Evolutionary conservation across 305 asterid genomes (phyloP), one percentile per base, ranked within the genome.

Genomic region (Solanum hybrid): DNA sequence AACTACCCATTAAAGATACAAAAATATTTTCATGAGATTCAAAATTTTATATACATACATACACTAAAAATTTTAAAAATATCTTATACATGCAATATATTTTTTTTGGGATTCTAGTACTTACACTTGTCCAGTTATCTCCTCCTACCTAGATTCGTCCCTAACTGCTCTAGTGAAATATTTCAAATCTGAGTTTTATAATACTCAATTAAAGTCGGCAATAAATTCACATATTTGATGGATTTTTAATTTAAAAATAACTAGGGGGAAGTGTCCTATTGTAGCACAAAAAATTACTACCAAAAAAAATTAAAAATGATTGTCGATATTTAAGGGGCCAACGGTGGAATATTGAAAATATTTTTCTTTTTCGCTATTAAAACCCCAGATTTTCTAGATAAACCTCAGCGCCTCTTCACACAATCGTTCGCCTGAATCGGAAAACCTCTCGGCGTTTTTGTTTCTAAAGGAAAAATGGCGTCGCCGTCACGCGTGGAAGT

Each of bases 401-500:
- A 31, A 85, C 76, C 32, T 32, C 88, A 3, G 3, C 88, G 73
- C 17, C 73, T 14, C 40, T 6, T 82, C 73, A 51, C 87, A 51
- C 29, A 84, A 85, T 56, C 13, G 76, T 20, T 20, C 31, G 42
- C 31, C 75, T 29, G 22, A 29, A 84, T 84, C 42, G 69, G 75
- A n/a, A 84, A 51, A 51, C 60, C 32, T 16, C 3, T 78, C 84
- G 84, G 84, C 6, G 46, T 34, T 17, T 77, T 40, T 38, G 60
- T 38, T 26, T 16, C 5, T 27, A 5, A 14, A 31, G 3, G 34
- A 46, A 76, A 51, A 3, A 88, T 88, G 79, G 66, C 78, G 26
- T 78, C 89, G 89, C 86, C 89, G 35, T 78, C 89, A 13, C 73
- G 89, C 46, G 26, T 3, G n/a, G 77, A 88, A 34, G 89, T 88